phyloP scores from a whole-genome alignment of 2,329 filamentous ascomycete species.

The Neopestalotiopsis clavispora region DNA sequence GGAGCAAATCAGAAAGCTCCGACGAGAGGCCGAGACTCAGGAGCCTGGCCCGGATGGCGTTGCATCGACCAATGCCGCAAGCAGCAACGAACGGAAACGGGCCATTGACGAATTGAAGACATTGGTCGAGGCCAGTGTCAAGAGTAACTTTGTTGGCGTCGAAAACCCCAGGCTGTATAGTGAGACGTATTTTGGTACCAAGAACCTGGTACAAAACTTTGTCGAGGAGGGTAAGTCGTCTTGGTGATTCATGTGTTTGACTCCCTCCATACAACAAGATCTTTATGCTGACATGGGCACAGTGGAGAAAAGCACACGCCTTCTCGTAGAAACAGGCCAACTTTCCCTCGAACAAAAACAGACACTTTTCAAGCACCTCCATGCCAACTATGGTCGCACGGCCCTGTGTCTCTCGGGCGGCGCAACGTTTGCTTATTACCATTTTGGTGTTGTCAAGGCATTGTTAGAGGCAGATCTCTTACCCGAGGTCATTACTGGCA shows the following conservation, averaged over 20 bases:
- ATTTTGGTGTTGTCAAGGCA: conserved; percentile 90
- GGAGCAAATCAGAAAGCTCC: conserved; percentile 72
- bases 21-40: conserved; percentile 61
- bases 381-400: conserved; percentile 90
- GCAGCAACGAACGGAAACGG: conserved; percentile 42
- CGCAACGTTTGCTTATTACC: conserved; percentile 94
- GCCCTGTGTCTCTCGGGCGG: conserved; percentile 93
- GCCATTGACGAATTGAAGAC: conserved; percentile 77
- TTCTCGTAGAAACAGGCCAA: conserved; percentile 71
- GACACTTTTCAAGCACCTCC: conserved; percentile 82
- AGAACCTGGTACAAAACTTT: conserved; percentile 88
- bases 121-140: conserved; percentile 87
- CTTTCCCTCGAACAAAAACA: conserved; percentile 77
- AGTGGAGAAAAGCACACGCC: conserved; percentile 70
- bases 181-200: conserved; percentile 98
- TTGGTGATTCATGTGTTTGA: neutral
- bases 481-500: conserved; percentile 94
- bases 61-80: conserved; percentile 40
- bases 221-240: conserved; percentile 73
- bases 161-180: conserved; percentile 96
- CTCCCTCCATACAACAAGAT: neutral
- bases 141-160: conserved; percentile 95
- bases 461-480: conserved; percentile 84
- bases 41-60: conserved; percentile 38
- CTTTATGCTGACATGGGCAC: neutral